Evolutionary conservation across 2,329 filamentous ascomycete genomes (phyloP), one percentile per base, ranked within the genome.

Genomic region (Cladobotryum mycophilum): DNA sequence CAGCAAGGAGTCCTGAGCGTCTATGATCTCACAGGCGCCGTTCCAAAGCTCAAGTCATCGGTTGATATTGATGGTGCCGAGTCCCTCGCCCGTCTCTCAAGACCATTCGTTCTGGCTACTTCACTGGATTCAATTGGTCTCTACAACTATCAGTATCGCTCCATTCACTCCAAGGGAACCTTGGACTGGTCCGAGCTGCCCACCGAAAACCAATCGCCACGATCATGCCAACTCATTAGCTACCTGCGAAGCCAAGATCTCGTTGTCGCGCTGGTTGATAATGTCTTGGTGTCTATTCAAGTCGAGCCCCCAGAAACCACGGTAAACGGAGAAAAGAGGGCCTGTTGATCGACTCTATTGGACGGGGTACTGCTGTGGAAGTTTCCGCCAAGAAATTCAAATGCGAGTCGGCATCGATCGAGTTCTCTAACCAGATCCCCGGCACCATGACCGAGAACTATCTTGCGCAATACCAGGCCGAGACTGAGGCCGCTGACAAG

Each of bases 331-430:
- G 78, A 36, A 77, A 77, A 37, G 76, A 81, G 47, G 84, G 85
- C 8, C 72, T 88, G 7, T 70, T 91, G 22, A 85, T 88, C 34
- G 86, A 91, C 61, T 86, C 86, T 0, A 80, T 91, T 48, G 85
- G 86, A 2, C 84, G 84, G 53, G 86, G 85, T 3, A 70, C 73
- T 1, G 66, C 68, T 11, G 60, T 69, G 4, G 70, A 71, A 56
- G 57, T 69, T 37, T 56, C 64, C 15, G 47, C 61, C 5, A 70
- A 71, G 54, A 67, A 61, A 43, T 53, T 49, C 4, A 65, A 64
- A 53, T 59, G 58, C 33, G 66, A 67, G 4, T 61, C 62, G 6
- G 44, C 58, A 4, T 67, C 63, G 4, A 46, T 53, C 4, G 65
- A 66, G 46, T 70, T 71, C 45, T 65, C 69, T 1, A 58, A 58